phyloP scores from a whole-genome alignment of 2,329 filamentous ascomycete species.

The Colletotrichum somersetense region DNA sequence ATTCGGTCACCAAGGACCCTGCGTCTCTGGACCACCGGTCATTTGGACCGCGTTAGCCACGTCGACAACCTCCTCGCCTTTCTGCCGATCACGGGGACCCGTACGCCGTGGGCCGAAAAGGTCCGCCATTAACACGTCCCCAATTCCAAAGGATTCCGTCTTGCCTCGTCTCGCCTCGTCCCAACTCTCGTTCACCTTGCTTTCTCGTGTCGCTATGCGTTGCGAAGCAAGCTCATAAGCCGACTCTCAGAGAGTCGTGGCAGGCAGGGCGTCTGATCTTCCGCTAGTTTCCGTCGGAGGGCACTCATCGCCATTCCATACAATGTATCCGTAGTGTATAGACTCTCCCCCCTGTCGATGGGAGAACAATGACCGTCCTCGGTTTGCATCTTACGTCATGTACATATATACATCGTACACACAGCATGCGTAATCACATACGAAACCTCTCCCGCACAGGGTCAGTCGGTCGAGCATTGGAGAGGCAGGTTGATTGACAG shows the following conservation, averaged over 20 bases:
- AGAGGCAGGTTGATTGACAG: neutral
- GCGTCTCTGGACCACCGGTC: neutral
- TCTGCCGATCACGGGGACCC: neutral
- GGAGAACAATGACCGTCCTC: neutral
- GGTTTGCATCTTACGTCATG: conserved; percentile 18
- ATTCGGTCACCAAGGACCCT: neutral
- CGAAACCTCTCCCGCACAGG: neutral
- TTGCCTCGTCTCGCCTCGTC: conserved; percentile 6
- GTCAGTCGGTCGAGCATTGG: neutral
- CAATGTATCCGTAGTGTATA: too few relatives aligned
- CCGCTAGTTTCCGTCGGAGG: neutral
- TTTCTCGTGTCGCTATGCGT: neutral
- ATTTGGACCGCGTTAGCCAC: conserved; percentile 16
- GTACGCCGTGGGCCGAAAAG: neutral
- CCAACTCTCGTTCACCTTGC: conserved; percentile 10
- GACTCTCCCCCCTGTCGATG: too few relatives aligned
- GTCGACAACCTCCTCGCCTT: conserved; percentile 26
- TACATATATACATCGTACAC: neutral
- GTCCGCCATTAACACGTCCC: neutral
- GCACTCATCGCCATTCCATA: conserved; percentile 8
- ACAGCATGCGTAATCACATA: neutral
- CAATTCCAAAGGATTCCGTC: neutral
- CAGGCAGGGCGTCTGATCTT: neutral
- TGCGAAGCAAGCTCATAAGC: neutral
- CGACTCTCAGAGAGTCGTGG: neutral